A percentile compares a stretch with the other conserved stretches of the same genome.
Conservation (phyloP, 2,329 filamentous ascomycete genomes). For the Xylaria digitata region DNA sequence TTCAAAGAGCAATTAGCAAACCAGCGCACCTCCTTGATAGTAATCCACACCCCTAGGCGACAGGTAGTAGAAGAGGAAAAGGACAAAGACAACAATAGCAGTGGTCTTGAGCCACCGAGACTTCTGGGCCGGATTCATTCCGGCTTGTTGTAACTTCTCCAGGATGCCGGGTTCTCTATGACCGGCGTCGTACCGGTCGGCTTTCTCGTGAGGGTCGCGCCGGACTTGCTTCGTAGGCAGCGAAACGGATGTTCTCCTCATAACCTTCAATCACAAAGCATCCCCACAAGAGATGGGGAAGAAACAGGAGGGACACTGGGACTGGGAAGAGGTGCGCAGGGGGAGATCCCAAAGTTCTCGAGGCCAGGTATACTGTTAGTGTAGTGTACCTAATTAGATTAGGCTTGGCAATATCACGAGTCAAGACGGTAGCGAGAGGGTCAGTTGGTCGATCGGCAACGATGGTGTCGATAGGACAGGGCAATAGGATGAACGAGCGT, state of each 20-base stretch:
- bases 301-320: slow-evolving; percentile 23
- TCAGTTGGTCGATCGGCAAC: slow-evolving; percentile 10
- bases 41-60: slow-evolving; percentile 69
- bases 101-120: slow-evolving; percentile 74
- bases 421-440: slow-evolving; percentile 6
- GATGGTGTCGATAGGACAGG: slow-evolving; percentile 9
- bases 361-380: neutral
- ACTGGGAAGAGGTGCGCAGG: slow-evolving; percentile 20
- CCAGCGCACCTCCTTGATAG: slow-evolving; percentile 59
- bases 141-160: slow-evolving; percentile 67
- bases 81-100: slow-evolving; percentile 68
- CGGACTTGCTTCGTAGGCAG: slow-evolving; percentile 69
- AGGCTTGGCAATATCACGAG: slow-evolving; percentile 10
- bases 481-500: slow-evolving; percentile 30
- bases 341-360: slow-evolving; percentile 9
- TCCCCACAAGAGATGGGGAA: slow-evolving; percentile 42
- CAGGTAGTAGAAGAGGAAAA: slow-evolving; percentile 73
- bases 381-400: neutral
- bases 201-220: slow-evolving; percentile 74
- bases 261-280: slow-evolving; percentile 52
- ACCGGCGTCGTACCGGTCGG: slow-evolving; percentile 66
- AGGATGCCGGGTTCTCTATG: slow-evolving; percentile 61
- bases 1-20: neutral
- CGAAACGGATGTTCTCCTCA: slow-evolving; percentile 75
- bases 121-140: slow-evolving; percentile 73